Evolutionary conservation across 2,329 filamentous ascomycete species (phyloP), one percentile per base, ranked within the genome.

Genomic region (Metarhizium robertsii): DNA sequence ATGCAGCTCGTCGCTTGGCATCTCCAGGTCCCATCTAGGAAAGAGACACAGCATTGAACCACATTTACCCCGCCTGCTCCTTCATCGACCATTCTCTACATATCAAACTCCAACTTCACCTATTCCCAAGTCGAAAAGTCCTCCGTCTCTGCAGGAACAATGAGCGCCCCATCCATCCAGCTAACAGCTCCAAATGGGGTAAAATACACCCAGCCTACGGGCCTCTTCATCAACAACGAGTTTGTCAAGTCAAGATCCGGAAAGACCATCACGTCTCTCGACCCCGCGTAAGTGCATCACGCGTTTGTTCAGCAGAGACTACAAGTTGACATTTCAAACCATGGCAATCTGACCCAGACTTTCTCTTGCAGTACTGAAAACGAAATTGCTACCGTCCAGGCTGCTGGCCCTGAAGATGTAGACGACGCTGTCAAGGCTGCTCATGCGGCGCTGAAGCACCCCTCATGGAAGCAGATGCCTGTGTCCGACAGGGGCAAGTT

Each of bases 191-290:
- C 70, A 10, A 90, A 90, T 69, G 86, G 86, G 63, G 77, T 74
- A 63, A 83, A 81, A 62, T 88, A 87, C 61, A 74, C 71, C 36
- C 83, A 87, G 67, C 84, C 85, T 10, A 81, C 79, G 11, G 87
- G 87, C 13, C 77, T 90, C 10, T 90, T 89, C 71, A 90, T 90
- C 71, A 87, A 88, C 74, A 90, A 90, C 58, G 84, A 88, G 65
- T 90, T 86, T 68, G 83, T 88, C 50, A 79, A 58, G 80, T 80
- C 68, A 73, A 80, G 53, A 74, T 79, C 60, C 71, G 83, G 69
- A 32, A 57, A 60, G 80, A 83, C 59, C 59, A 79, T 88, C 54
- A 73, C 77, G 6, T 78, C 78, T 18, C 81, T 88, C 64, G 88
- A 86, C 64, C 70, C 70, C 13, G 66, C 65, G 69, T 70, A 63